Evolutionary conservation across 2,329 filamentous ascomycete genomes (phyloP).

Genomic region (Balansia obtecta): DNA sequence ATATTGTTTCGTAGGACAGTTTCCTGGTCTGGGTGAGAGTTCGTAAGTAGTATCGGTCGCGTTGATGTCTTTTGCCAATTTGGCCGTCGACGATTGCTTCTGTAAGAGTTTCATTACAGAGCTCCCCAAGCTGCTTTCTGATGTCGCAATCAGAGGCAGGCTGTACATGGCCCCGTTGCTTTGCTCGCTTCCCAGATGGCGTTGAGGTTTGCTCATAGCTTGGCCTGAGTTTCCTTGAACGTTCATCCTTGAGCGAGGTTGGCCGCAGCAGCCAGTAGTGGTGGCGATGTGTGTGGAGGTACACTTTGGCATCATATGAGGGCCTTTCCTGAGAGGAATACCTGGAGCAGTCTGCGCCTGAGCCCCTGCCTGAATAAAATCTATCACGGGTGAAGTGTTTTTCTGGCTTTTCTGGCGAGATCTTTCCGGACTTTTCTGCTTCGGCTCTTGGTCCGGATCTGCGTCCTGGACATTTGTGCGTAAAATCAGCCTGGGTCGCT

Average conservation of each 20-base stretch:
- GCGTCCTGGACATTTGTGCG: neutral
- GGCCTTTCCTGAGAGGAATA: neutral
- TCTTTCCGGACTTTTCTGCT: neutral
- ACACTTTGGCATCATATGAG: slow-evolving; percentile 18
- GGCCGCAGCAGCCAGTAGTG: slow-evolving; percentile 47
- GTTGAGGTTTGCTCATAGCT: neutral
- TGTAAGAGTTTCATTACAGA: slow-evolving; percentile 11
- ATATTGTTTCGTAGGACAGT: slow-evolving; percentile 4
- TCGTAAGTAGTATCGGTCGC: slow-evolving; percentile 19
- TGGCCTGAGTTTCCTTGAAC: neutral
- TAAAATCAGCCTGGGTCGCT: slow-evolving; percentile 2
- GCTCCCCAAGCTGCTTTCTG: slow-evolving; percentile 8
- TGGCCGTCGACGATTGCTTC: slow-evolving; percentile 17
- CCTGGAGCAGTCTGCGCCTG: neutral
- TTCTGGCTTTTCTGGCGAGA: too few relatives aligned
- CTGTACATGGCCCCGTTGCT: slow-evolving; percentile 12
- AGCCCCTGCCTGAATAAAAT: neutral
- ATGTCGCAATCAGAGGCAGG: slow-evolving; percentile 10
- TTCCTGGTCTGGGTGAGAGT: slow-evolving; percentile 7
- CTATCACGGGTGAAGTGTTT: neutral
- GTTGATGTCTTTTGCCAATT: slow-evolving; percentile 10
- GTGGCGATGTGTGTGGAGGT: slow-evolving; percentile 48
- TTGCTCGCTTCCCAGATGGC: neutral
- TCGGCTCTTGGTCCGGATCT: neutral
- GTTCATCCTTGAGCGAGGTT: slow-evolving; percentile 9